Conservation (phyloP, 768 basidiomycete genomes). For the Dictyophora rubrovolvata region DNA sequence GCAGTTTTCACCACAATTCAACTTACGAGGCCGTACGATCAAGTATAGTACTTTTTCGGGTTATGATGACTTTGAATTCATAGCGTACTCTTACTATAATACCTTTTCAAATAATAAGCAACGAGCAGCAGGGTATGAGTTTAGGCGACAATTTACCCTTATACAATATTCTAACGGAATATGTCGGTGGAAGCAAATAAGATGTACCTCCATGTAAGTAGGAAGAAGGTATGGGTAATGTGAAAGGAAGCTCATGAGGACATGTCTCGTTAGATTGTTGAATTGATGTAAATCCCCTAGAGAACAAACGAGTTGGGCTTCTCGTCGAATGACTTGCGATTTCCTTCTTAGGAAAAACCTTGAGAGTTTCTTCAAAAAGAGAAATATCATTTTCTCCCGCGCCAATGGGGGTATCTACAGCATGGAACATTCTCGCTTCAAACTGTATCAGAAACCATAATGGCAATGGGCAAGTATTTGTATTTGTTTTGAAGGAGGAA, state of each 20-base stretch:
- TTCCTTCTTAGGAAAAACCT: neutral
- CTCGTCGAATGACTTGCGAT: too few relatives aligned
- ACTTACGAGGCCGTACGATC: constrained; percentile 3
- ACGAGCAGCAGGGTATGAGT: neutral
- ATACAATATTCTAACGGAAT: neutral
- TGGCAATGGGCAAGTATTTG: neutral
- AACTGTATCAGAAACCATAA: neutral
- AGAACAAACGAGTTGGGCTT: neutral
- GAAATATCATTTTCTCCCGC: neutral
- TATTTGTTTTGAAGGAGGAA: neutral
- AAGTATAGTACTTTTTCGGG: neutral
- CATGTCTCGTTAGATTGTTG: neutral
- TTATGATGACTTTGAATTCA: neutral
- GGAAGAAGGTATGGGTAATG: neutral
- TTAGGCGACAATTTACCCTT: neutral
- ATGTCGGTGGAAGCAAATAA: neutral
- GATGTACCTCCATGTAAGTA: neutral
- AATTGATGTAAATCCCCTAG: neutral
- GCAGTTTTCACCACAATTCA: neutral
- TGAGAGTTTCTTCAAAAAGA: neutral
- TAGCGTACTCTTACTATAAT: neutral
- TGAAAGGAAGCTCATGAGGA: neutral
- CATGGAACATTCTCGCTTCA: neutral
- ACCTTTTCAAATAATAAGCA: neutral
- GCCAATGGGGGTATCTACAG: neutral